Percentiles rank a stretch among this genome's conserved stretches.
These are phyloP conservation scores for Kodamaea kakaduensis DNA, from an alignment of 805 yeast species.

Conservation along the genomic window DNA sequence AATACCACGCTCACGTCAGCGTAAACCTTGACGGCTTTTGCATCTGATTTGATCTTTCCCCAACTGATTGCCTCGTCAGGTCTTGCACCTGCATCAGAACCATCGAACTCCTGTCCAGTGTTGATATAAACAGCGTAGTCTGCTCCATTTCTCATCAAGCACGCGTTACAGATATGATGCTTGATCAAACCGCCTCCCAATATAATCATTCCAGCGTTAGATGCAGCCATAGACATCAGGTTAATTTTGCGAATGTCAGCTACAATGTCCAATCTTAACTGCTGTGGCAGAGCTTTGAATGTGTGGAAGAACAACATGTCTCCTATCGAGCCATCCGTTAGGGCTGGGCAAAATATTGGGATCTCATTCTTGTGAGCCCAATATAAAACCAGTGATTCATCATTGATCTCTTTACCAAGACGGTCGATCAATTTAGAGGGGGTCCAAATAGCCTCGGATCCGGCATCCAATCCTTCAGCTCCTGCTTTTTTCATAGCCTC, in stretches of 20 bases:
- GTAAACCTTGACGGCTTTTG: slow-evolving; percentile 84
- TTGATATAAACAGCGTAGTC: slow-evolving; percentile 96
- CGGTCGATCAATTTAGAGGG: slow-evolving; percentile 92
- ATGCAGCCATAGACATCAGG: slow-evolving; percentile 92
- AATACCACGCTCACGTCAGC: slow-evolving; percentile 94
- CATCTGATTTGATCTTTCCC: slow-evolving; percentile 98
- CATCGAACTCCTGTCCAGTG: slow-evolving; percentile 98
- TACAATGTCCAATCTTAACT: slow-evolving; percentile 86
- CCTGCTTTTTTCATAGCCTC: slow-evolving; percentile 51
- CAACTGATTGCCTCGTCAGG: slow-evolving; percentile 98
- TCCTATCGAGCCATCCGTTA: slow-evolving; percentile 98
- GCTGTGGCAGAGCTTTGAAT: slow-evolving; percentile 87
- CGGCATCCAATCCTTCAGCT: slow-evolving; percentile 56
- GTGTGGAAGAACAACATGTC: slow-evolving; percentile 99
- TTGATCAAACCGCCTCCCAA: slow-evolving; percentile 95
- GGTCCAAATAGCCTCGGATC: slow-evolving; percentile 73
- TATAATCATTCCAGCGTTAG: slow-evolving; percentile 91
- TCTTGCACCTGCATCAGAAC: slow-evolving; percentile 98
- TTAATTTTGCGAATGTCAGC: slow-evolving; percentile 90
- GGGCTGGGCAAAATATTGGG: slow-evolving; percentile 95
- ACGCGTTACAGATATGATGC: slow-evolving; percentile 97
- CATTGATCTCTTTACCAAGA: slow-evolving; percentile 90
- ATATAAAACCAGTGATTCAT: slow-evolving; percentile 88
- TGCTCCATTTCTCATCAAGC: slow-evolving; percentile 98
- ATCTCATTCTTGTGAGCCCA: slow-evolving; percentile 98